Conservation (phyloP, 371 early-diverging fungal genomes). For the Globomyces sp. region DNA sequence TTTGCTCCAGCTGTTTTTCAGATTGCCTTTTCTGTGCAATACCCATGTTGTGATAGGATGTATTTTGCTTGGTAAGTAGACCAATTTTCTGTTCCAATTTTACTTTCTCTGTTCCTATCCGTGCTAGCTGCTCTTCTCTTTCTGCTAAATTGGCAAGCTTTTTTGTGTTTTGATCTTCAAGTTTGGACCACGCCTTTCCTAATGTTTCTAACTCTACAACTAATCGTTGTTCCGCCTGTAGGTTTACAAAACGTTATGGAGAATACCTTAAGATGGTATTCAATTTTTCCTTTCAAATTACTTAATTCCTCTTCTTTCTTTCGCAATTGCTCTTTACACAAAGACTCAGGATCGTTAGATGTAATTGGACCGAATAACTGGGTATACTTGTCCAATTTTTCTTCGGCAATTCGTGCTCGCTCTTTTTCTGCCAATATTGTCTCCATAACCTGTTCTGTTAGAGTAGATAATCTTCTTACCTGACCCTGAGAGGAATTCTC, state of each 20-base stretch:
- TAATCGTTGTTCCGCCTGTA: constrained; percentile 1
- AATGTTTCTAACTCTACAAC: constrained; percentile 53
- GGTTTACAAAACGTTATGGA: constrained; percentile 2
- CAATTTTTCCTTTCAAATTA: constrained; percentile 44
- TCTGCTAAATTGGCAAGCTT: constrained; percentile 69
- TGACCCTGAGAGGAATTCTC: not conserved
- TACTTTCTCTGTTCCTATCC: constrained; percentile 55
- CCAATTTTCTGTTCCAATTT: constrained; percentile 72
- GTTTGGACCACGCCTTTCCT: constrained; percentile 68
- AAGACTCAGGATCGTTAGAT: not conserved
- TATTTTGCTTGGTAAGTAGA: constrained; percentile 66
- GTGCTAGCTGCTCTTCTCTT: constrained; percentile 75
- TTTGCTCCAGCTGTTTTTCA: constrained; percentile 79
- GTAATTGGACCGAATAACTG: not conserved
- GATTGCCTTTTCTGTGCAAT: constrained; percentile 70
- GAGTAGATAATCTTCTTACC: not conserved
- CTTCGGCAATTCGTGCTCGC: not conserved
- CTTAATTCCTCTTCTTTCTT: constrained; percentile 39
- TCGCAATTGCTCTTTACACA: constrained; percentile 16
- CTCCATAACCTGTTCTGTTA: not conserved
- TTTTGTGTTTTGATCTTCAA: constrained; percentile 76
- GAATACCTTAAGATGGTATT: constrained; percentile 43
- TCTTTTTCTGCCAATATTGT: not conserved
- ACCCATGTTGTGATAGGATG: constrained; percentile 60
- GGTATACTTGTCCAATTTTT: constrained; percentile 8